Evolutionary conservation across 1,139 yeast species (phyloP).

Genomic region (Groenewaldozyma auringiensis): DNA sequence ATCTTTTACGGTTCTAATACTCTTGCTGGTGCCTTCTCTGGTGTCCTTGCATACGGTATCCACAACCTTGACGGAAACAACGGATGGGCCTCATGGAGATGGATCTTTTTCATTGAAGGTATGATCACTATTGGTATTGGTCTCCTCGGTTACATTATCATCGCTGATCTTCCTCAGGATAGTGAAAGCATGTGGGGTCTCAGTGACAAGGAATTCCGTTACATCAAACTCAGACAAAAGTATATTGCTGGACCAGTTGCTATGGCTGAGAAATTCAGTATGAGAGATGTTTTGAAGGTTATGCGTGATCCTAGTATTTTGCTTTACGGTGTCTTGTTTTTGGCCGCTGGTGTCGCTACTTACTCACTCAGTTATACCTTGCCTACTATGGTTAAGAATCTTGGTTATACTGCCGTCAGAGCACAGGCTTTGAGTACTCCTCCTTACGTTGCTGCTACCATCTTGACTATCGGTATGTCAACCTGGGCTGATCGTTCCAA

Average conservation of each 20-base stretch:
- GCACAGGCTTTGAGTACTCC: conserved; percentile 32
- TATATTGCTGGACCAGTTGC: conserved; percentile 2
- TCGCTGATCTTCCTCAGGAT: conserved; percentile 45
- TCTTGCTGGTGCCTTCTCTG: conserved; percentile 31
- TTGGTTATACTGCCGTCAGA: conserved; percentile 26
- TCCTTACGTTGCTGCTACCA: conserved; percentile 31
- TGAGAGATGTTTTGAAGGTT: conserved; percentile 24
- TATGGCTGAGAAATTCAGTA: conserved; percentile 9
- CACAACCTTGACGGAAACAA: conserved; percentile 20
- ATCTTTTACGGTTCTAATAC: conserved; percentile 41
- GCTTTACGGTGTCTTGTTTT: conserved; percentile 14
- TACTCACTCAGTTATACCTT: conserved; percentile 24
- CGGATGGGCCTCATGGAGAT: conserved; percentile 46
- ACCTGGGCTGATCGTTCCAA: conserved; percentile 1
- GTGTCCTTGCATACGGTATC: conserved; percentile 35
- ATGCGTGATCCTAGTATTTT: conserved; percentile 29
- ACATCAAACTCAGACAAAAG: conserved; percentile 1
- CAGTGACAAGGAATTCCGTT: conserved; percentile 5
- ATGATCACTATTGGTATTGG: conserved; percentile 50
- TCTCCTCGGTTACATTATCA: conserved; percentile 38
- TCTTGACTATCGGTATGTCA: conserved; percentile 11
- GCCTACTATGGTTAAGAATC: conserved; percentile 28
- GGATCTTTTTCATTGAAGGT: conserved; percentile 54
- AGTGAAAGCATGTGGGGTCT: conserved; percentile 18
- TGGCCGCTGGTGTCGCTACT: conserved; percentile 17